A percentile compares a stretch with the other conserved stretches of the same genome.
These are phyloP conservation scores for Penicillium rolfsii DNA, from an alignment of 2,329 filamentous ascomycete genomes.

Conservation along the genomic window DNA sequence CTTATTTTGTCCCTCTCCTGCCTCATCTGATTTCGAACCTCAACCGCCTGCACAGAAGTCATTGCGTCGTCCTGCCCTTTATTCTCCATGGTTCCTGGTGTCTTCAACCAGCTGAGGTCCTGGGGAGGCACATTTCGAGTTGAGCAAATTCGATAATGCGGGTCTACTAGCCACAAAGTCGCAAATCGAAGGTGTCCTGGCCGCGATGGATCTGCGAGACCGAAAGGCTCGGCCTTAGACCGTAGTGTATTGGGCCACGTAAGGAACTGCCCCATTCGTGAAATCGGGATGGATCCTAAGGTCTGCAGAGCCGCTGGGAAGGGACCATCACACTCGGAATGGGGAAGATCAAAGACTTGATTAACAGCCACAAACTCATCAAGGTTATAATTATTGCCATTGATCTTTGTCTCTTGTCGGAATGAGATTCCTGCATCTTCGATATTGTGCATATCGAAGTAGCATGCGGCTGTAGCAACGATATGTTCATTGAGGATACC, in stretches of 20 bases:
- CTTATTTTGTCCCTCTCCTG: background rate
- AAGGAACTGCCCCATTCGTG: constrained; percentile 12
- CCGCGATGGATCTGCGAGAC: constrained; percentile 14
- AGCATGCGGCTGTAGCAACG: constrained; percentile 12
- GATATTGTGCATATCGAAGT: constrained; percentile 17
- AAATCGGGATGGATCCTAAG: constrained; percentile 15
- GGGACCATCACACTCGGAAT: background rate
- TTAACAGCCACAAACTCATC: background rate
- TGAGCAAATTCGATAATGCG: constrained; percentile 23
- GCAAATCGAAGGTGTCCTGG: constrained; percentile 21
- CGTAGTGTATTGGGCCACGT: constrained; percentile 22
- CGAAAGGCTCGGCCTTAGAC: constrained; percentile 14
- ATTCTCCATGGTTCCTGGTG: background rate
- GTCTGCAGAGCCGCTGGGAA: constrained; percentile 9
- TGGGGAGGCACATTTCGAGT: constrained; percentile 26
- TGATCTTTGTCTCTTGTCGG: constrained; percentile 8
- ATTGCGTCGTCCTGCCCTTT: background rate
- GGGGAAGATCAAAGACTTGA: constrained; percentile 6
- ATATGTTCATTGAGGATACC: constrained; percentile 16
- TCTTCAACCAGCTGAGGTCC: constrained; percentile 16
- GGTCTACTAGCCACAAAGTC: constrained; percentile 25
- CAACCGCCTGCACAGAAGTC: background rate
- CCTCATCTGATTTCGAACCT: background rate
- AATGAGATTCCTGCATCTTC: constrained; percentile 12
- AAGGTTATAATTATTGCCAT: constrained; percentile 4